Conservation (phyloP, 208 protist genomes). For the Leishmania aethiopica region DNA sequence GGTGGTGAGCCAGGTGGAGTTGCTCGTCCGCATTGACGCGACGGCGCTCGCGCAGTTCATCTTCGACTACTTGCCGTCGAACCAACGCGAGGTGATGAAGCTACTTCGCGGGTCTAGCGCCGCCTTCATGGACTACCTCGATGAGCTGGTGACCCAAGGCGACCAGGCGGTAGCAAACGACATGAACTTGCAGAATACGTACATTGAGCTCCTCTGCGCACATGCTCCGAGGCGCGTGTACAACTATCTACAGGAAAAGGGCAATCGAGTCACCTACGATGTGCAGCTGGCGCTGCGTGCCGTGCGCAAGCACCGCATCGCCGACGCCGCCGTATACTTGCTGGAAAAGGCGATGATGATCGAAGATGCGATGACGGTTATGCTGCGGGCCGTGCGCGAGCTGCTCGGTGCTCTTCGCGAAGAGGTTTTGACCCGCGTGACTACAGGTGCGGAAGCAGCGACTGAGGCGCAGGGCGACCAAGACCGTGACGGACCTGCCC, state of each 20-base stretch:
- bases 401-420: conserved; percentile 23
- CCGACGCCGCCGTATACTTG: conserved; percentile 69
- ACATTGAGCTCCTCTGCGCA: conserved; percentile 81
- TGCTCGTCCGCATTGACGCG: conserved; percentile 61
- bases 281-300: conserved; percentile 49
- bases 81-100: conserved; percentile 68
- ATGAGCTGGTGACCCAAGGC: conserved; percentile 66
- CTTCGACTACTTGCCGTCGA: conserved; percentile 65
- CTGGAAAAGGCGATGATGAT: conserved; percentile 60
- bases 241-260: conserved; percentile 50
- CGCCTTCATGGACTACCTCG: conserved; percentile 73
- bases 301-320: conserved; percentile 54
- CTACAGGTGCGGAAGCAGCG: neutral
- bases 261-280: conserved; percentile 66
- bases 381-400: conserved; percentile 29
- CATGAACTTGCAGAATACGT: conserved; percentile 75
- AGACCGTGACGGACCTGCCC: no score
- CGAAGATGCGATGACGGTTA: conserved; percentile 60
- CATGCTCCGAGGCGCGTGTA: conserved; percentile 65
- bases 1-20: conserved; percentile 57
- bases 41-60: conserved; percentile 72
- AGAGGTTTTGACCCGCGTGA: conserved; percentile 14
- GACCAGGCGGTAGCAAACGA: conserved; percentile 48
- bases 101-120: conserved; percentile 63
- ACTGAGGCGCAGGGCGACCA: neutral